Conservation (phyloP, 78 protist species). For the Speleostelium caveatum region DNA sequence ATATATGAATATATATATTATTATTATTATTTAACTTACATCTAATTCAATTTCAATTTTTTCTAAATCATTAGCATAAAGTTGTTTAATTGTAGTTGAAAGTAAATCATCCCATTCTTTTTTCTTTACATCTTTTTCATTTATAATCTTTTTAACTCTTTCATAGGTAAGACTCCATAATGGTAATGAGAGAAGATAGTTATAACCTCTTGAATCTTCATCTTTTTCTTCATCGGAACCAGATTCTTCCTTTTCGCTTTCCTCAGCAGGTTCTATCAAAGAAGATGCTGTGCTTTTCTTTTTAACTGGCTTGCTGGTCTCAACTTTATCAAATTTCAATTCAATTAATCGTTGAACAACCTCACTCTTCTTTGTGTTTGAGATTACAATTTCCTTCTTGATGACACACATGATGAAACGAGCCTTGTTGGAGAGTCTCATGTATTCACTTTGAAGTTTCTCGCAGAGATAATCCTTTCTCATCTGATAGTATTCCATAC, state of each 20-base stretch:
- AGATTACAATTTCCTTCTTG: conserved; percentile 78
- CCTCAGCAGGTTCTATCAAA: conserved; percentile 14
- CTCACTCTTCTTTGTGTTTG: conserved; percentile 74
- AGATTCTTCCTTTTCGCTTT: conserved; percentile 17
- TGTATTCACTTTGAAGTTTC: neutral
- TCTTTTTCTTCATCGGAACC: conserved; percentile 27
- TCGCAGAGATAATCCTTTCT: conserved; percentile 23
- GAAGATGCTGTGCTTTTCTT: neutral
- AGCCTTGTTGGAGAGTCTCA: conserved; percentile 84
- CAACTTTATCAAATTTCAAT: conserved; percentile 39
- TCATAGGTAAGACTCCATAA: conserved; percentile 90
- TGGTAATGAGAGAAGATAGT: conserved; percentile 81
- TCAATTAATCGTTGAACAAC: conserved; percentile 76
- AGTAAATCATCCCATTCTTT: conserved; percentile 59
- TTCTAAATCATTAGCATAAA: conserved; percentile 80
- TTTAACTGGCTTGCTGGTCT: neutral
- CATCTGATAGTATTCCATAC: conserved; percentile 47
- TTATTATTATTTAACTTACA: no score
- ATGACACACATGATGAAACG: conserved; percentile 89
- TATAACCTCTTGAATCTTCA: conserved; percentile 49
- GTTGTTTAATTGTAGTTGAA: conserved; percentile 14
- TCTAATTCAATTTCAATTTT: conserved; percentile 26
- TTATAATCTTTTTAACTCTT: conserved; percentile 66
- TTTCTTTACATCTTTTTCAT: conserved; percentile 73
- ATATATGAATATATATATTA: neutral